Evolutionary conservation across 306 rosid species (phyloP), one percentile per base, ranked within the genome.

Genomic region (Hippophae rhamnoides): DNA sequence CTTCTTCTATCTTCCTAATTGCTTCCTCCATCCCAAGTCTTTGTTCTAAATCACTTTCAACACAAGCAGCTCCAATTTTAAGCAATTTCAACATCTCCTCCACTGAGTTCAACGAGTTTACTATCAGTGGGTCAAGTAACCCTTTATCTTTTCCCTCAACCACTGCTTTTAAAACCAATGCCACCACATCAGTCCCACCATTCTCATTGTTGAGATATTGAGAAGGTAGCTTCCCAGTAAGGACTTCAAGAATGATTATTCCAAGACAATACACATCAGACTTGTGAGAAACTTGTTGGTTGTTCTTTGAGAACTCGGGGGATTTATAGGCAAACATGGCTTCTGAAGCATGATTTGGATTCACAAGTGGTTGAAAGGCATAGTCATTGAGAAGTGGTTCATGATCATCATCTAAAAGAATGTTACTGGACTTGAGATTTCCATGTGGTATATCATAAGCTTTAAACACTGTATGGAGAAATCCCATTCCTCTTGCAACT

Each of bases 201-300:
- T 80, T 92, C 10, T 85, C 95, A 23, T 76, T 82, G 78, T 66
- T 82, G 10, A 79, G 85, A 71, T 88, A 92, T 42, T 92, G 94
- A 54, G 90, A 79, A 40, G 99, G 96, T 58, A 88, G 83, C 58
- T 88, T 88, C 0, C 99, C 86, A 0, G 97, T 86, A 2, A 92
- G 58, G 56, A 88, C 53, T 57, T 92, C 99, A 0, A 92, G 90
- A 66, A 92, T 77, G 80, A 92, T 68, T 31, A 88, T 69, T 11
- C 99, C 99, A 0, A 92, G 81, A 64, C 97, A 92, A 23, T 81
- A 92, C 1, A 92, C 96, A 47, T 92, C 99, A 1, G 90, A 62
- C 60, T 86, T 92, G 8, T 74, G 86, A 1, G 96, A 69, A n/a
- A 88, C 61, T 43, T 76, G 74, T 13, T 80, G 93, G 70, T 60